Evolutionary conservation across 2,329 filamentous ascomycete genomes (phyloP), one percentile per base, ranked within the genome.

Genomic region (Cryphonectria radicalis): DNA sequence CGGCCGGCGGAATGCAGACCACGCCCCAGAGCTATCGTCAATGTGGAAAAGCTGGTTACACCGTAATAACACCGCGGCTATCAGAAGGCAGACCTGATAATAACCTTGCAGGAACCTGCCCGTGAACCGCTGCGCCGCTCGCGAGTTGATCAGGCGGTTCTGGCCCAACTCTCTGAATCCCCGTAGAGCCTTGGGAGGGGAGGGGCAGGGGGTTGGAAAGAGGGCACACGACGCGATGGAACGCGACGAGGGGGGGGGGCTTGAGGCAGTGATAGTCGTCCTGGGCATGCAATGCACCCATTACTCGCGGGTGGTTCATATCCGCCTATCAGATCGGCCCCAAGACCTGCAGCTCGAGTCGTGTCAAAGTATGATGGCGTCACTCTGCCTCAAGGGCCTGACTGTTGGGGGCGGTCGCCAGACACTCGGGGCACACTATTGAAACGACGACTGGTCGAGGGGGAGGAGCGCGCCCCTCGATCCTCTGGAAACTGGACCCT

Each of bases 41-140:
- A 25, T 25, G 32, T 63, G 32, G 6, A 14, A 63, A 63, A 11
- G 37, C 35, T 63, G 59, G 25, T 46, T 64, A 3, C 62, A 40
- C 62, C 62, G 62, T 64, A 64, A 64, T 64, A 17, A 64, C 62
- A 37, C 62, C 62, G 62, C 40, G 22, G 62, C 40, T 32, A 64
- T n/a, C 59, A 8, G 59, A 40, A 62, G 19, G 7, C 22, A n/a
- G 57, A 17, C 32, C 32, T 28, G 32, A n/a, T 32, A 28, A 43
- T 43, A n/a, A 37, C 5, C 62, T 32, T 35, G 28, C 28, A 8
- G 28, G 25, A 32, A 17, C 53, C 14, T 59, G 55, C 13, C 55
- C 14, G 25, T 59, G 28, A 59, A 32, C 55, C 55, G 35, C 59
- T 62, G 35, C 22, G 59, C 59, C 59, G 59, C 59, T 32, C 14